Base-by-base conservation (phyloP, 495 filamentous ascomycete species). In the Penicillium silybi region DNA sequence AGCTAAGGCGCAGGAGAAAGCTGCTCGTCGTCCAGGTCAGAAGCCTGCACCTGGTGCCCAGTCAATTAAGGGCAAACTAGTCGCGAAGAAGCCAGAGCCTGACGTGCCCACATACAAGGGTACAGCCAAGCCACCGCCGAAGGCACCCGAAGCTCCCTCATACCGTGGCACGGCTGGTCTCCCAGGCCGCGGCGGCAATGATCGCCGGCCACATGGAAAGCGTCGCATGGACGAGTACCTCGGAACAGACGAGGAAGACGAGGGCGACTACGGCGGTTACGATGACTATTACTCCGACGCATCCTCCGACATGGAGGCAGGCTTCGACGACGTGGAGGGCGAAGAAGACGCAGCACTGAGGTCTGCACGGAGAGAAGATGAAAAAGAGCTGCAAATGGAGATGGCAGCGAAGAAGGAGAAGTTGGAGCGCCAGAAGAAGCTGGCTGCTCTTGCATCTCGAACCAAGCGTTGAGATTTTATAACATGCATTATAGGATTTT, bases 261-360 rank as follows among this genome's bases (percentile, higher is more conserved):
- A 77, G 53, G 69, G 74, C 6, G 68, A 78, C 0, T 72, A 68
- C 54, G 69, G 68, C 38, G 72, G 62, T 34, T 77, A 84, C 42
- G 76, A 84, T 39, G 78, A 80, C 44, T 76, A 76, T 46, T 80
- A 73, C 18, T 81, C 76, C 0, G 82, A 84, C 26, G 73, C 44
- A 15, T 80, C 75, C 3, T 83, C 81, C 11, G 84, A 84, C 52
- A 87, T 87, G 84, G 84, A 87, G 62, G 84, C 79, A 49, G 82
- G 79, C 11, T 67, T 78, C 19, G 75, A 76, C 41, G 83, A 85
- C 53, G 64, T 86, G 41, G 78, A 81, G 53, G 57, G 74, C 5
- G 84, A 87, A 64, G 84, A 87, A 65, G 64, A 58, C 6, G 50
- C 53, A 7, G 80, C 82, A 16, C 55, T 80, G 40, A 65, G 62